phyloP scores from a whole-genome alignment of 257 asterid species.

The Penstemon barbatus region DNA sequence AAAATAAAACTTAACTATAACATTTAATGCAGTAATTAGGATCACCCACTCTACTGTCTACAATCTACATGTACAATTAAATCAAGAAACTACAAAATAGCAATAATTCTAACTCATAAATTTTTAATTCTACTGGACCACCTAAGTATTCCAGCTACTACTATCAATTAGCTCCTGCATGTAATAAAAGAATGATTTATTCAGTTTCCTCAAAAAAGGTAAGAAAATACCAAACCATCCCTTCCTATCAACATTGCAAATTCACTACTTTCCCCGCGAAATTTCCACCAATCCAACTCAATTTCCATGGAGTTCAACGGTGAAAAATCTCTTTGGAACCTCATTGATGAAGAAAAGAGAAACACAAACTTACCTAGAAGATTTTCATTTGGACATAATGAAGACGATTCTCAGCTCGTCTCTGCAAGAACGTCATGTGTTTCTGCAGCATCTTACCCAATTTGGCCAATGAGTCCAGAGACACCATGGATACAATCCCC shows the following conservation, averaged over 20 bases:
- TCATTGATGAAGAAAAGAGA: slow-evolving; percentile 48
- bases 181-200: neutral
- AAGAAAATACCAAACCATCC: neutral
- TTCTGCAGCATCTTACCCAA: slow-evolving; percentile 46
- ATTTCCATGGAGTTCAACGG: slow-evolving; percentile 41
- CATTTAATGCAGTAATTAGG: slow-evolving; percentile 30
- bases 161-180: no score
- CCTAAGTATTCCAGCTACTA: neutral
- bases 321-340: slow-evolving; percentile 42
- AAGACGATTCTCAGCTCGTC: slow-evolving; percentile 34
- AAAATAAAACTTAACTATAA: neutral
- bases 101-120: neutral
- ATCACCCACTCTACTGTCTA: slow-evolving; percentile 35
- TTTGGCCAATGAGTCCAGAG: slow-evolving; percentile 45
- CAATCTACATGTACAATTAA: slow-evolving; percentile 8
- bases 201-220: slow-evolving; percentile 4
- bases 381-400: slow-evolving; percentile 52
- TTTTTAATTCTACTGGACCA: slow-evolving; percentile 29
- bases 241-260: neutral
- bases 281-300: neutral
- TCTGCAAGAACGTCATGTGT: slow-evolving; percentile 65
- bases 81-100: neutral
- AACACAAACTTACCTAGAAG: slow-evolving; percentile 45
- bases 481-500: slow-evolving; percentile 74
- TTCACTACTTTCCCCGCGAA: neutral